Percentiles rank a stretch among this genome's conserved stretches.
Evolutionary conservation across 2,329 filamentous ascomycete genomes (phyloP).

Genomic region (Drechslerella coelobrocha): DNA sequence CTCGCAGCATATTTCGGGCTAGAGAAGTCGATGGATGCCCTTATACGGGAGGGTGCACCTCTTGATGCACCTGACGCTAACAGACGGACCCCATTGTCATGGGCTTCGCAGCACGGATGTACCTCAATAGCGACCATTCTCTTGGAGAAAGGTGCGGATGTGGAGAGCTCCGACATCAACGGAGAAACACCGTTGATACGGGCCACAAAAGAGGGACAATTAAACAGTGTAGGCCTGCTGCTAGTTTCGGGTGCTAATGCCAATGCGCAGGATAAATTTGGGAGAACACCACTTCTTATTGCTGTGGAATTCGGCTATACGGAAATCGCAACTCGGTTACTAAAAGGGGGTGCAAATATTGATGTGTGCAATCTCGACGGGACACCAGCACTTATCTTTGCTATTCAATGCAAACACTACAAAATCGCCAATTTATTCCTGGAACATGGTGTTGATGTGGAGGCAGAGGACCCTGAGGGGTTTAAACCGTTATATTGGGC

Average conservation of each 20-base stretch:
- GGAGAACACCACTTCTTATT: no score
- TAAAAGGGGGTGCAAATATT: no score
- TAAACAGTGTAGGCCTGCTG: background rate
- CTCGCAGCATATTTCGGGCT: slow-evolving; percentile 6
- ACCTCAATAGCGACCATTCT: background rate
- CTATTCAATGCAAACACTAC: background rate
- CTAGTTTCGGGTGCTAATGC: background rate
- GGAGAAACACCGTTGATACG: background rate
- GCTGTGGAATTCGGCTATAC: no score
- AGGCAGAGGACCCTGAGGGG: background rate
- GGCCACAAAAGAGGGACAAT: background rate
- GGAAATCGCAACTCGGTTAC: no score
- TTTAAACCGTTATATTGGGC: background rate
- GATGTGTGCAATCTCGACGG: background rate
- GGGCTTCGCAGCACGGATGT: background rate
- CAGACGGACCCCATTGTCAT: background rate
- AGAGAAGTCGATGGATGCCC: background rate
- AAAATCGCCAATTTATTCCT: background rate
- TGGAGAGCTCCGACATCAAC: background rate
- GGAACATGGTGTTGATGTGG: background rate
- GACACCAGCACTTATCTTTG: background rate
- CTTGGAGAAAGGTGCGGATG: background rate
- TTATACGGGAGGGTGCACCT: background rate
- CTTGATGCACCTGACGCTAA: background rate
- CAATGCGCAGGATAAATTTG: no score